Evolutionary conservation across 2,329 filamentous ascomycete genomes (phyloP), one percentile per base, ranked within the genome.

Genomic region (Paracoccidioides brasiliensis): DNA sequence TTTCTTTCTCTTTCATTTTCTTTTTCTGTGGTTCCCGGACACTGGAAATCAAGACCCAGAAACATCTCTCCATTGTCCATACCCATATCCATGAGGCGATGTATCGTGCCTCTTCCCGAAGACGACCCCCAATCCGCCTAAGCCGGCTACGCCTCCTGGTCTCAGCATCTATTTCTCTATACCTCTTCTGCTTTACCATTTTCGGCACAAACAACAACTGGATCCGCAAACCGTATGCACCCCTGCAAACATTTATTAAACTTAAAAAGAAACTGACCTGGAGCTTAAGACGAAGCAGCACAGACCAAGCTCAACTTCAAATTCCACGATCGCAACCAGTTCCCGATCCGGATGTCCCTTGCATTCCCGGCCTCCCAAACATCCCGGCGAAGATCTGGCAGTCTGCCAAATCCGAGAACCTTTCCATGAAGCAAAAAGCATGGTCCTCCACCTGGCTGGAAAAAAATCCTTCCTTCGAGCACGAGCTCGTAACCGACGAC

Each of bases 401-500:
- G 50, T 38, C 60, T 43, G 40, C 67, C 59, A 42, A 60, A 49
- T 32, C 55, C 45, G 42, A 65, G 59, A 32, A 61, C 58, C 38
- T 66, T 56, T 32, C 68, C 42, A 52, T 62, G 51, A 12, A 57
- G 8, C 44, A 61, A 62, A 50, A 61, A 56, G 46, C 53, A 55
- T 57, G 58, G 56, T 54, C 56, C 32, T 43, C 56, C 38, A 61
- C 54, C 48, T 71, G 67, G 62, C 61, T 64, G 12, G 57, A 60
- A 5, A 59, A 46, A 14, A 71, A 70, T 53, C 66, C 59, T 14
- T 41, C 30, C 6, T 67, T 67, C 52, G 42, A 56, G 42, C 56
- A 62, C 42, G 59, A 67, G 40, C 60, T 66, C 14, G 43, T 71
- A 44, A 71, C 67, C 8, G 70, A 72, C 49, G 57, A 53, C 37